Base-by-base conservation (phyloP, 495 filamentous ascomycete genomes). In the Hypoxylon lenormandii region DNA sequence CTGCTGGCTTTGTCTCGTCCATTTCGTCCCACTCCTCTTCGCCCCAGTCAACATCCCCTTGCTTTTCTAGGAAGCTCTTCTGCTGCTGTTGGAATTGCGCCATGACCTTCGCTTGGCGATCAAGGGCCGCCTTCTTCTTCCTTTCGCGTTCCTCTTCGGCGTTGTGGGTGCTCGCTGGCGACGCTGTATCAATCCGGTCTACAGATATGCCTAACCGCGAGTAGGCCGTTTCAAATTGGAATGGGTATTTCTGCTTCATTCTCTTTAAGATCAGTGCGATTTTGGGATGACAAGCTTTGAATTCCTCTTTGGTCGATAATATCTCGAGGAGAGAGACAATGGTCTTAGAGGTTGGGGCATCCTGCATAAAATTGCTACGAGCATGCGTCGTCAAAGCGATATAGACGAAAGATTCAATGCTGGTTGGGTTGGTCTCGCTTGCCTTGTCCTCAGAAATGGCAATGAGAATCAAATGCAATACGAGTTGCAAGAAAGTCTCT, bases 31-130 rank as follows among this genome's bases (percentile, higher is more conserved):
- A 89, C 28, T 91, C 91, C 40, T 91, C 87, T 40, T 89, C 86
- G 13, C 90, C 93, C 89, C 93, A 97, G 74, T 96, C 90, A 67
- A 96, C 84, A 33, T 87, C 87, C 28, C 89, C 90, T 74, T 97
- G 92, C 67, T 87, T 93, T 60, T 91, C 89, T 79, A 98, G 77
- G 80, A 98, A 98, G 68, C 87, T 92, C 77, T 96, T 93, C 73
- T 98, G 96, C 72, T 99, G 93, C 72, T 96, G 89, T 75, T 97
- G 95, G 81, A 98, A 96, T 75, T 97, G 92, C 1, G 93, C 94
- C 93, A 98, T 97, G 16, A 98, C 91, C 66, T 85, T 88, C 7
- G 93, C 93, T 79, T 98, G 93, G 48, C 95, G 85, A 62, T 94
- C 93, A 33, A 92, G 77, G 0, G 96, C 95, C 26, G 94, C 89